Percentiles rank a stretch among this genome's conserved stretches.
phyloP scores from a whole-genome alignment of 805 yeast genomes.

The Candida koratica region DNA sequence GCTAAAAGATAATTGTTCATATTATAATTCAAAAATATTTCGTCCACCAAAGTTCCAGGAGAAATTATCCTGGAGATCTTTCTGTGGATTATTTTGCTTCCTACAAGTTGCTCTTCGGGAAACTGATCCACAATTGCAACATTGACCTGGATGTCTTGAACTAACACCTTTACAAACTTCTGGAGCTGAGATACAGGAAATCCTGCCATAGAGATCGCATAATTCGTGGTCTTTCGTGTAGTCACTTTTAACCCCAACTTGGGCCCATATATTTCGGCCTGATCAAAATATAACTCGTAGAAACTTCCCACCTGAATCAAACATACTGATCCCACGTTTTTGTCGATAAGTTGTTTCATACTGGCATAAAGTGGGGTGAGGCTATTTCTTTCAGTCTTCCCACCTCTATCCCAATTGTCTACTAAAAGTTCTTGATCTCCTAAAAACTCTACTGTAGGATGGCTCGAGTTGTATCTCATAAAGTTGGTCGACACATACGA shows the following conservation, averaged over 20 bases:
- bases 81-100: slow-evolving; percentile 48
- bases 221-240: slow-evolving; percentile 41
- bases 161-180: slow-evolving; percentile 68
- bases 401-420: slow-evolving; percentile 38
- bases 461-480: neutral
- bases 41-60: slow-evolving; percentile 91
- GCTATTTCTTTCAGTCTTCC: slow-evolving; percentile 25
- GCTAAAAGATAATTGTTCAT: slow-evolving; percentile 68
- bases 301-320: slow-evolving; percentile 81
- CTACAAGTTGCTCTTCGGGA: slow-evolving; percentile 18
- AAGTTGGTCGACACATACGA: too few species aligned
- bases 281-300: slow-evolving; percentile 85
- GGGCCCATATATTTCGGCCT: slow-evolving; percentile 72
- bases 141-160: slow-evolving; percentile 61
- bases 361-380: slow-evolving; percentile 36
- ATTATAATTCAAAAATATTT: slow-evolving; percentile 69
- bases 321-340: slow-evolving; percentile 38
- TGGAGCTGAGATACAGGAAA: slow-evolving; percentile 74
- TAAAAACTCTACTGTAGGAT: neutral
- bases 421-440: slow-evolving; percentile 6
- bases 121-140: slow-evolving; percentile 83
- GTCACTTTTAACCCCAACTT: slow-evolving; percentile 71
- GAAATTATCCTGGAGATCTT: slow-evolving; percentile 78
- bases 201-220: slow-evolving; percentile 76
- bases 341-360: slow-evolving; percentile 29